phyloP scores from a whole-genome alignment of 106 monocot species.

The Allium fistulosum region DNA sequence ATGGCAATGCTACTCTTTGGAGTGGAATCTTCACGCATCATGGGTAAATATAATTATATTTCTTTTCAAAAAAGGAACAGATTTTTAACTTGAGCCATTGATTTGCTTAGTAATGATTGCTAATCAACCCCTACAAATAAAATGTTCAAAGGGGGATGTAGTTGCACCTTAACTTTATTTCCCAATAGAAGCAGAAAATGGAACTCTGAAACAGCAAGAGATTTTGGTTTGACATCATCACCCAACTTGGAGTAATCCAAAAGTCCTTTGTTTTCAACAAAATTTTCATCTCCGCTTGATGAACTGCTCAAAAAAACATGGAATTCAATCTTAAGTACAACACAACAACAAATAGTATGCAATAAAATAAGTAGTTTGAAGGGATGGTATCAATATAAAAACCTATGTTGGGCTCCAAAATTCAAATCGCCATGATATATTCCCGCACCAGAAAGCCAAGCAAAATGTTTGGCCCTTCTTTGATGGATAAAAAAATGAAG shows the following conservation, averaged over 20 bases:
- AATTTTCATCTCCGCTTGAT: slow-evolving; percentile 85
- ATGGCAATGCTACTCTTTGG: no score
- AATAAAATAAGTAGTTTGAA: slow-evolving; percentile 1
- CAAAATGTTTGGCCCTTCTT: slow-evolving; percentile 92
- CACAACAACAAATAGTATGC: neutral
- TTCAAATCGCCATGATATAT: slow-evolving; percentile 94
- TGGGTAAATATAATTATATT: no score
- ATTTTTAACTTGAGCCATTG: no score
- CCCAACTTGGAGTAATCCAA: slow-evolving; percentile 72
- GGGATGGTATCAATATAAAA: neutral
- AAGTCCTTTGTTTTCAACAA: slow-evolving; percentile 97
- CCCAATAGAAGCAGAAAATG: slow-evolving; percentile 90
- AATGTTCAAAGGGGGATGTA: no score
- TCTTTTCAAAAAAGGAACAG: no score
- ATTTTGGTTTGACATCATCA: slow-evolving; percentile 62
- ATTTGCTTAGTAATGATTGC: no score
- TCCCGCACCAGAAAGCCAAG: slow-evolving; percentile 98
- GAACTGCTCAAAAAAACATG: slow-evolving; percentile 38
- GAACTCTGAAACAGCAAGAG: slow-evolving; percentile 87
- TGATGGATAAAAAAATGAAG: slow-evolving; percentile 92
- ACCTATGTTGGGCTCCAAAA: slow-evolving; percentile 99
- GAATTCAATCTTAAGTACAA: neutral
- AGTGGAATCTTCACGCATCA: no score
- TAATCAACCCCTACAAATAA: no score
- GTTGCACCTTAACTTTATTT: slow-evolving; percentile 66